Evolutionary conservation across 2,329 filamentous ascomycete species (phyloP).

Genomic region (Diaporthe capsici): DNA sequence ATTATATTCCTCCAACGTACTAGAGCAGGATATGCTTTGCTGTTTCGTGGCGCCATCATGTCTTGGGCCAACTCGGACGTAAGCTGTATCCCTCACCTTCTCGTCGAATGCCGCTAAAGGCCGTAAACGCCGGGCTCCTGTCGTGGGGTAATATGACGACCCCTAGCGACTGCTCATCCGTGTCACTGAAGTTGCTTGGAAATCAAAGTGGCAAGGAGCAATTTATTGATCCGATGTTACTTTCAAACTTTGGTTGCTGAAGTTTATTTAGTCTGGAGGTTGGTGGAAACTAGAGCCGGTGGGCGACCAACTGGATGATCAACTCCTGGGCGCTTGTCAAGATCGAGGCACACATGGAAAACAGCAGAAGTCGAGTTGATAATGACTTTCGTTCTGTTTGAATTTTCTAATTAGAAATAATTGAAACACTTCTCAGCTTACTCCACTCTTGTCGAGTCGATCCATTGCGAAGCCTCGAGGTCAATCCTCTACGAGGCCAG

Average conservation of each 20-base stretch:
- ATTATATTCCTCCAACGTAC: not conserved
- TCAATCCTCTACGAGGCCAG: not conserved
- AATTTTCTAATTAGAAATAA: not conserved
- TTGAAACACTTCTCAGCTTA: no score
- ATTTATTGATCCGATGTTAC: not conserved
- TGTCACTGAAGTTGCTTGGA: not conserved
- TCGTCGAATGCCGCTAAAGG: slow-evolving; percentile 12
- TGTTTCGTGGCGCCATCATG: not conserved
- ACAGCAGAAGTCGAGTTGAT: rapidly evolving
- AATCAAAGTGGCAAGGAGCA: not conserved
- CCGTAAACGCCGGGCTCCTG: slow-evolving; percentile 29
- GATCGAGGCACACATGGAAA: not conserved
- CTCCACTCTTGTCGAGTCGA: not conserved
- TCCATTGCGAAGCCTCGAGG: not conserved
- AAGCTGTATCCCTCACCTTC: not conserved
- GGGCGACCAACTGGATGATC: not conserved
- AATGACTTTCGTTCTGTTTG: no score
- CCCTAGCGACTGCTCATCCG: not conserved
- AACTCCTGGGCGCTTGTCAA: not conserved
- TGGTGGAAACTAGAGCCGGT: not conserved
- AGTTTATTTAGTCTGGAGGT: not conserved
- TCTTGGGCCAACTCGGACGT: slow-evolving; percentile 23
- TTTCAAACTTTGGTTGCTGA: not conserved
- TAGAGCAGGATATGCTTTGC: not conserved
- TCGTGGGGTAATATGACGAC: not conserved